Evolutionary conservation across 306 rosid genomes (phyloP).

Genomic region (Quercus dentata): DNA sequence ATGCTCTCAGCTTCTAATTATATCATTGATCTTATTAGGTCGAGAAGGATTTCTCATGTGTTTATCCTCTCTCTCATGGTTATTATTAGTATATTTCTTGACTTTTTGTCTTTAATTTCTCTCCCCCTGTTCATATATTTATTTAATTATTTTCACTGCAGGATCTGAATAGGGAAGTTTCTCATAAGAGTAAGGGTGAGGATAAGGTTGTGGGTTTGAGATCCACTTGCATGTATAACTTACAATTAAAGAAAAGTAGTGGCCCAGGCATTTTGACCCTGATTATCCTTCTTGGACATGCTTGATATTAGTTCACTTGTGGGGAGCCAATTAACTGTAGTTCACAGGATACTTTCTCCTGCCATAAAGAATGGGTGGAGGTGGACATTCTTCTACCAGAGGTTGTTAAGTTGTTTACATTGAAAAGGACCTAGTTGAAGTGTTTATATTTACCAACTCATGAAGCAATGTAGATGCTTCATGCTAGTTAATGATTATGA

Average conservation of each 20-base stretch:
- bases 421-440: background rate
- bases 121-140: background rate
- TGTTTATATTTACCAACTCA: background rate
- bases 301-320: no score
- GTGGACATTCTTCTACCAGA: background rate
- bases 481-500: background rate
- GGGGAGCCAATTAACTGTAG: no score
- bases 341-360: no score
- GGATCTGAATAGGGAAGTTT: conserved; percentile 68
- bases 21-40: background rate
- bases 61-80: background rate
- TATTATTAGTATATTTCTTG: background rate
- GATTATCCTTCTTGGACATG: no score
- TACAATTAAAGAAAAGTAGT: no score
- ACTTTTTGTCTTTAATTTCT: background rate
- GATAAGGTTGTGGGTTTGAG: no score
- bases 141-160: conserved; percentile 23
- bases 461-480: background rate
- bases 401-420: background rate
- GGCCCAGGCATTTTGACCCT: no score
- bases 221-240: no score
- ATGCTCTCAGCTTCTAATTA: background rate
- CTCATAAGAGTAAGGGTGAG: conserved; percentile 12
- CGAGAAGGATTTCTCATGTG: background rate
- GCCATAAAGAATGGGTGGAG: no score